Conservation (phyloP, 2,329 filamentous ascomycete genomes). For the Huntiella moniliformis region DNA sequence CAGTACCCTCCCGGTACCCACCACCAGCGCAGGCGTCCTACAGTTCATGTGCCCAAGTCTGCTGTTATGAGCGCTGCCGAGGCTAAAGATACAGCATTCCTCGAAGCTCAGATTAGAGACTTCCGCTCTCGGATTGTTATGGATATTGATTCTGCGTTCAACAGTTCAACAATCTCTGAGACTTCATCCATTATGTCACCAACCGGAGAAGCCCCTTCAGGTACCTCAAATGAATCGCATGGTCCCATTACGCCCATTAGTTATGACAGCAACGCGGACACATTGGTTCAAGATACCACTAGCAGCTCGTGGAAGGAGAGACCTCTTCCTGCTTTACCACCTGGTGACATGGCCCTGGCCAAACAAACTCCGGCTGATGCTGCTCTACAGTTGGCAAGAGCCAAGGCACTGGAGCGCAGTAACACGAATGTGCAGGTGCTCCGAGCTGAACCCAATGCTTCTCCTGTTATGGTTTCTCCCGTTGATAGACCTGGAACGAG, state of each 20-base stretch:
- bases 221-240: conserved; percentile 9
- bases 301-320: conserved; percentile 25
- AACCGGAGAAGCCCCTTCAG: conserved; percentile 2
- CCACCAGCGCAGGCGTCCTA: conserved; percentile 2
- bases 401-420: conserved; percentile 22
- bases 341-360: conserved; percentile 18
- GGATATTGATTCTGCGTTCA: conserved; percentile 86
- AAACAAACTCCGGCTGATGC: conserved; percentile 15
- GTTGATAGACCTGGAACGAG: background rate
- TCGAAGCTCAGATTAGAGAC: conserved; percentile 61
- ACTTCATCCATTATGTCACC: background rate
- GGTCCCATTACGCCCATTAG: conserved; percentile 6
- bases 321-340: conserved; percentile 32
- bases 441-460: background rate
- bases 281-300: conserved; percentile 15
- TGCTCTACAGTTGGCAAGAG: conserved; percentile 28
- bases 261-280: conserved; percentile 16
- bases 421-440: conserved; percentile 16
- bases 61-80: background rate
- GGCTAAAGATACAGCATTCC: conserved; percentile 7
- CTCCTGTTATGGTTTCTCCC: background rate
- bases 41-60: background rate
- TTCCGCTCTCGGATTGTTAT: conserved; percentile 67
- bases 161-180: conserved; percentile 35
- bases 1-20: too few relatives aligned